Evolutionary conservation across 2,329 filamentous ascomycete genomes (phyloP).

Genomic region (Penicillium nordicum): DNA sequence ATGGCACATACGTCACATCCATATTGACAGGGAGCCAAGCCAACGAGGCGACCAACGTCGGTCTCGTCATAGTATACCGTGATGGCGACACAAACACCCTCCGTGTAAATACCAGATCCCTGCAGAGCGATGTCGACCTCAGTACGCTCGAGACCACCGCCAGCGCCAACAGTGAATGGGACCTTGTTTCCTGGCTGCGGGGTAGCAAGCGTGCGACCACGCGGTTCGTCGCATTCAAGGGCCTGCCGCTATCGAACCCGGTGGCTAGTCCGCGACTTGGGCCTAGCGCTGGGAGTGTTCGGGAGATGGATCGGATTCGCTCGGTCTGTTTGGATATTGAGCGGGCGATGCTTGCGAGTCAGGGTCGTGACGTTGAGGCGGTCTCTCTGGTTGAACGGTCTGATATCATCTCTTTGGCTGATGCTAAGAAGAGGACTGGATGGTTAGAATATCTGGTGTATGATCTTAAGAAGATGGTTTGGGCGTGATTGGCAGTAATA

Average conservation of each 20-base stretch:
- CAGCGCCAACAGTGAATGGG: constrained; percentile 37
- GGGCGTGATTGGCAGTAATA: constrained; percentile 48
- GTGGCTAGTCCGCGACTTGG: constrained; percentile 21
- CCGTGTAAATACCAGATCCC: constrained; percentile 78
- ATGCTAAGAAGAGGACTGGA: constrained; percentile 83
- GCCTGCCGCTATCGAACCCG: constrained; percentile 37
- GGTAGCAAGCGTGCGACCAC: constrained; percentile 29
- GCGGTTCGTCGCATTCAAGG: constrained; percentile 44
- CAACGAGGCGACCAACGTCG: constrained; percentile 76
- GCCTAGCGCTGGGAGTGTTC: constrained; percentile 28
- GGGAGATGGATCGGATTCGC: constrained; percentile 54
- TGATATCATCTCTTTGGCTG: constrained; percentile 77
- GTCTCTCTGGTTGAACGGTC: constrained; percentile 49
- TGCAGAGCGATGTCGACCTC: constrained; percentile 59
- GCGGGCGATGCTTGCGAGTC: constrained; percentile 56
- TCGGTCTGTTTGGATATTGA: constrained; percentile 74
- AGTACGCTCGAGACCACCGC: constrained; percentile 26
- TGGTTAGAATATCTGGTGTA: constrained; percentile 84
- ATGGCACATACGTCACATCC: constrained; percentile 86
- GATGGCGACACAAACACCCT: constrained; percentile 68
- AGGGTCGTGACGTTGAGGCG: constrained; percentile 38
- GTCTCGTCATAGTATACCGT: constrained; percentile 74
- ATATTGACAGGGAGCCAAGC: constrained; percentile 74
- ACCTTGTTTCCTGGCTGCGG: constrained; percentile 42
- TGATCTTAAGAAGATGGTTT: constrained; percentile 89